phyloP scores from a whole-genome alignment of 2,329 filamentous ascomycete species.

The Dothideomycetes sp. region DNA sequence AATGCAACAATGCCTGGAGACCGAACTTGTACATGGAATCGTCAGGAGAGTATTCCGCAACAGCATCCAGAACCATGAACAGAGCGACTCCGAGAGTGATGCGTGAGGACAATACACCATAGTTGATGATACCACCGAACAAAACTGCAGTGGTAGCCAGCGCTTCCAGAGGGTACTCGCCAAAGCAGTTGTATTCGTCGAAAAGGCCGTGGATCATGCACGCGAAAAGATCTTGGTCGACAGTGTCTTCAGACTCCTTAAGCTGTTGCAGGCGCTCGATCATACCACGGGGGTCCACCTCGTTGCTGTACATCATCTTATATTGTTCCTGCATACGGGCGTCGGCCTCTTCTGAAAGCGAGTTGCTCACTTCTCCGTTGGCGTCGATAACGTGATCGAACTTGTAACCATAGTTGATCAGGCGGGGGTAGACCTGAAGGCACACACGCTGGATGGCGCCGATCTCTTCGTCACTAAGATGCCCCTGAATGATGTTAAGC shows the following conservation, averaged over 20 bases:
- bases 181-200: conserved; percentile 92
- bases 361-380: conserved; percentile 74
- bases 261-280: conserved; percentile 76
- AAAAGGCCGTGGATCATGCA: conserved; percentile 98
- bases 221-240: conserved; percentile 89
- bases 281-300: conserved; percentile 76
- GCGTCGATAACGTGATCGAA: conserved; percentile 84
- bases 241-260: conserved; percentile 73
- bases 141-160: conserved; percentile 91
- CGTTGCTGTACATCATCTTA: conserved; percentile 93
- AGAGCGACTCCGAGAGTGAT: conserved; percentile 89
- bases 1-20: conserved; percentile 83
- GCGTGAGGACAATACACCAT: conserved; percentile 71
- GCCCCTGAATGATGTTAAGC: conserved; percentile 62
- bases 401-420: conserved; percentile 77
- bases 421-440: conserved; percentile 81
- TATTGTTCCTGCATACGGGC: conserved; percentile 95
- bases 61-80: conserved; percentile 94
- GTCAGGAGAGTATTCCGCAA: conserved; percentile 72
- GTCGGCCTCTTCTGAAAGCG: conserved; percentile 68
- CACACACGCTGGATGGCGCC: conserved; percentile 77
- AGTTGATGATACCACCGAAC: conserved; percentile 93
- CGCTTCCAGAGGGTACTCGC: conserved; percentile 91
- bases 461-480: conserved; percentile 56
- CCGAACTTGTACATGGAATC: conserved; percentile 98